Evolutionary conservation across 2,329 filamentous ascomycete species (phyloP), one percentile per base, ranked within the genome.

Genomic region (Penicillium rolfsii): DNA sequence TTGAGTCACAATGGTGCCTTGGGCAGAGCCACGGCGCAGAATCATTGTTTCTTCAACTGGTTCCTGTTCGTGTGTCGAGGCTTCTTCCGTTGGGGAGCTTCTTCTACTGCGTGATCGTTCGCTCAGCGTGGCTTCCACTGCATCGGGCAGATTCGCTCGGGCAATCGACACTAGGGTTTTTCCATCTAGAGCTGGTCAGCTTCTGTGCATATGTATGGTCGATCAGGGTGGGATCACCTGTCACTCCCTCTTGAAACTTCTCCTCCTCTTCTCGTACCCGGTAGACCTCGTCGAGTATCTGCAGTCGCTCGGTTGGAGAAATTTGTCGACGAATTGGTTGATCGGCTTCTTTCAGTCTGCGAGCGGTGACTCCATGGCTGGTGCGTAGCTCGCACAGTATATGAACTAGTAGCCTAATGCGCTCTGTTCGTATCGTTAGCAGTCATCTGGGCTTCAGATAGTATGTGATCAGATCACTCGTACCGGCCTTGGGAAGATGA

Each of bases 281-380:
- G 62, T 77, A 79, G 22, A 79, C 73, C 64, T 80, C 78, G 43
- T 79, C 76, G 35, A 80, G 59, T 26, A 80, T 72, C 12, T 72
- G 67, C 38, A 75, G 60, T 12, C 76, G 71, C 50, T 76, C 74
- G 11, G 63, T 60, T 5, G 76, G 76, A 56, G 68, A 67, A 24
- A 78, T 76, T 57, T 76, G 73, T 33, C 75, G 74, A 24, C 71
- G 70, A 28, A 78, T 75, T 53, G 78, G 75, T 60, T 76, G 73
- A 11, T 76, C 76, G 22, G 76, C 76, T 55, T 76, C 76, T 59
- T 72, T 74, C 14, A 80, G 73, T 57, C 74, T 76, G 6, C 71
- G 70, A 6, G 75, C 71, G 1, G 77, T 78, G 56, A 79, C 70
- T 35, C 70, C 72, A 55, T 77, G 69, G 50, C 68, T 75, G 19